These are phyloP conservation scores for Psidium guajava DNA, from an alignment of 345 rosid species.

Conservation along the genomic window DNA sequence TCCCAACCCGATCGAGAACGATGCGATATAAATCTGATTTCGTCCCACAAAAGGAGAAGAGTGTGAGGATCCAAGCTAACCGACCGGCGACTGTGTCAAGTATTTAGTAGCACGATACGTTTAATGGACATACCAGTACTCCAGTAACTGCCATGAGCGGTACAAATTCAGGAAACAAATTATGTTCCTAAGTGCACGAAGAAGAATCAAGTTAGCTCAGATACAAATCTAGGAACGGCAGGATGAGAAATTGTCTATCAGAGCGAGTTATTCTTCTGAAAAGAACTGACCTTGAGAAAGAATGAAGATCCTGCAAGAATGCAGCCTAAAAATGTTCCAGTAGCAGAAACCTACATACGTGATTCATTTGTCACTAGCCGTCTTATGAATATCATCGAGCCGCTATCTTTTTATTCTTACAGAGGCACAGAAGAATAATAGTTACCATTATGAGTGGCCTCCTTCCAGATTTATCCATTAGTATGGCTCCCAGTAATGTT, in stretches of 20 bases:
- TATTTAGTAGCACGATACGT: not conserved
- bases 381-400: not conserved
- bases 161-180: constrained; percentile 47
- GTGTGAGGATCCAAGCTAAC: not conserved
- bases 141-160: constrained; percentile 65
- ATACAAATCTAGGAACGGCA: not conserved
- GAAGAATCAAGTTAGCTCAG: not conserved
- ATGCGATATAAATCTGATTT: constrained; percentile 46
- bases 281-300: constrained; percentile 44
- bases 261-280: not conserved
- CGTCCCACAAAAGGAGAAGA: not conserved
- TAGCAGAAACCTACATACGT: constrained; percentile 46
- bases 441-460: constrained; percentile 83
- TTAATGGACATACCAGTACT: constrained; percentile 38
- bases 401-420: not conserved
- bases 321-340: constrained; percentile 72
- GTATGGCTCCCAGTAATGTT: constrained; percentile 60
- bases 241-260: not conserved
- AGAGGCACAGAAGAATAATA: not conserved
- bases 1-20: constrained; percentile 84
- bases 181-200: constrained; percentile 32
- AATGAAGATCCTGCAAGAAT: constrained; percentile 68
- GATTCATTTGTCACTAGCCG: not conserved
- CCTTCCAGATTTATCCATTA: constrained; percentile 80
- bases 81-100: not conserved